A percentile compares a stretch with the other conserved stretches of the same genome.
Evolutionary conservation across 2,329 filamentous ascomycete species (phyloP).

Genomic region (Geosmithia morbida): DNA sequence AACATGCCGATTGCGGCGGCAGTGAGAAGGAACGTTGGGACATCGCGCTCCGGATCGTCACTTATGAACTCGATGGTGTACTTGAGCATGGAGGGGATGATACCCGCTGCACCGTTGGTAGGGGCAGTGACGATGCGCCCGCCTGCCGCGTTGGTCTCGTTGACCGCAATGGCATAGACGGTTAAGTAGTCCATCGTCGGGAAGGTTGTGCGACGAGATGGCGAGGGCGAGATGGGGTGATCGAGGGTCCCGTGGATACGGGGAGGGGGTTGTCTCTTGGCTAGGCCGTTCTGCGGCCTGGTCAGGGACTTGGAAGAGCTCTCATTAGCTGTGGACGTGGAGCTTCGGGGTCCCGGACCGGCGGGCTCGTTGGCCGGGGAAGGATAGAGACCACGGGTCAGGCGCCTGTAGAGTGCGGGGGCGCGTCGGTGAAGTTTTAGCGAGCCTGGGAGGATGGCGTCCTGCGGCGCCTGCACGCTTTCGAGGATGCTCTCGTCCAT

Average conservation of each 20-base stretch:
- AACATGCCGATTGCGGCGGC: slow-evolving; percentile 36
- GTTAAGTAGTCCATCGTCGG: slow-evolving; percentile 35
- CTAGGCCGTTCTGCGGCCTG: background rate
- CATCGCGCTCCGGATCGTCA: slow-evolving; percentile 32
- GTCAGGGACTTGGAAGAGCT: background rate
- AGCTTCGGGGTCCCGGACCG: background rate
- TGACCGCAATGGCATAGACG: slow-evolving; percentile 35
- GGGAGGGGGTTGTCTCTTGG: slow-evolving; percentile 11
- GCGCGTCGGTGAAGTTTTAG: slow-evolving; percentile 31
- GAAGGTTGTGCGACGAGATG: slow-evolving; percentile 28
- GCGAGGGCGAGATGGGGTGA: slow-evolving; percentile 30
- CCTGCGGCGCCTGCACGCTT: slow-evolving; percentile 27
- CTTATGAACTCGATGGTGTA: slow-evolving; percentile 34
- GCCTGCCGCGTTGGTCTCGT: slow-evolving; percentile 36
- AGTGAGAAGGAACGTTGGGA: slow-evolving; percentile 32
- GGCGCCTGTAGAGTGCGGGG: slow-evolving; percentile 25
- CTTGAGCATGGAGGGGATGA: slow-evolving; percentile 35
- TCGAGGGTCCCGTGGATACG: slow-evolving; percentile 28
- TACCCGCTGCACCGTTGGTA: slow-evolving; percentile 35
- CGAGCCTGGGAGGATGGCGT: slow-evolving; percentile 27
- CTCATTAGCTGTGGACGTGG: background rate
- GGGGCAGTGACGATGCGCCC: slow-evolving; percentile 35
- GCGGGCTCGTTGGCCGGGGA: slow-evolving; percentile 10
- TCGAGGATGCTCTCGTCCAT: slow-evolving; percentile 37
- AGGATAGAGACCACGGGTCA: slow-evolving; percentile 31